Base-by-base conservation (phyloP, 768 basidiomycete genomes). In the Tulasnella sp. region DNA sequence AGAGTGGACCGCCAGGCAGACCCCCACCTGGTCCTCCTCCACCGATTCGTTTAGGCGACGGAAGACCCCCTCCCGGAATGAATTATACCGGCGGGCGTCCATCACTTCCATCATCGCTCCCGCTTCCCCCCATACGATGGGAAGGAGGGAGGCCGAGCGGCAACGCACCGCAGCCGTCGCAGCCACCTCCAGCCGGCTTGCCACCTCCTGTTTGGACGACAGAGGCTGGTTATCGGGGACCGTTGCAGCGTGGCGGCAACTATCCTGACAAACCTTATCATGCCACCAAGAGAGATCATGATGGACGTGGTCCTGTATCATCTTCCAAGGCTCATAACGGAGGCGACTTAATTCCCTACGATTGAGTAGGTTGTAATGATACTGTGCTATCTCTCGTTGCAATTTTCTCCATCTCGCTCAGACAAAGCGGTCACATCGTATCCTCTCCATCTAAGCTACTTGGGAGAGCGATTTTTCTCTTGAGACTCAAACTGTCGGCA, bases 221-320 rank as follows among this genome's bases (percentile, higher is more conserved):
- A 17, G 46, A 31, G 15, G 29, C 30, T 7, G 57, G 57, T 7
- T 59, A 59, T 25, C 34, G 25, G 5, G 57, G 57, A 8, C 57
- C 57, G 46, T 34, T 59, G 8, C 29, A 34, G 10, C 57, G 57
- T 19, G 57, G 57, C 34, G 57, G 57, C 12, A 25, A 41, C 24
- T 50, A 49, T n/a, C 57, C 57, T 31, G 57, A 59, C n/a, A 24
- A 46, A n/a, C 30, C 57, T 1, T 59, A 59, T 27, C 19, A 22
- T 43, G 27, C 7, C 7, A 5, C 7, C 7, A 5, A 15, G 34
- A 38, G 34, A 38, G 34, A 38, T 15, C 34, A 38, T 15, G 34
- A 38, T 38, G 34, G 34, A 7, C 34, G 34, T 7, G 34, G 34
- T 38, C 34, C 34, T 7, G 7, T 15, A 15, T 15, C 15, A 38